Evolutionary conservation across 2,329 filamentous ascomycete genomes (phyloP), one percentile per base, ranked within the genome.

Genomic region (Colletotrichum agaves): DNA sequence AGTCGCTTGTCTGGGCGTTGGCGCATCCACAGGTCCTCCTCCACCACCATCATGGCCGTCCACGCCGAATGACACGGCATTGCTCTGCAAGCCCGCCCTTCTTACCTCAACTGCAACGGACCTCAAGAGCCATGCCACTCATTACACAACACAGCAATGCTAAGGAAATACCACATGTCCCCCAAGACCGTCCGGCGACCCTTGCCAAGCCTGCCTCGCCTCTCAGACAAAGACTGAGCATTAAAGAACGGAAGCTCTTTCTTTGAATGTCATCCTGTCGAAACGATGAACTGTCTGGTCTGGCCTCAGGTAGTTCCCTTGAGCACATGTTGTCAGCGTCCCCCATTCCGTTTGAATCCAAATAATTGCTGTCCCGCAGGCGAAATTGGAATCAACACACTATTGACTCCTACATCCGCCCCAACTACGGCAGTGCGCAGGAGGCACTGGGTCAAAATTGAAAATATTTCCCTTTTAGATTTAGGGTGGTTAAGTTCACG

Each of bases 401-500:
- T 53, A 53, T 53, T 53, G 50, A 39, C 50, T 37, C 33, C 49
- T 31, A 53, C 33, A 37, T 53, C 50, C 50, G 50, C 33, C 50
- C 50, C n/a, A n/a, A n/a, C n/a, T n/a, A n/a, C n/a, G n/a, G n/a
- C n/a, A n/a, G n/a, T n/a, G n/a, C n/a, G n/a, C n/a, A n/a, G n/a
- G n/a, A n/a, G n/a, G n/a, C n/a, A n/a, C n/a, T n/a, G n/a, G n/a
- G n/a, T n/a, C n/a, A n/a, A n/a, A n/a, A n/a, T n/a, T n/a, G n/a
- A n/a, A n/a, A n/a, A n/a, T n/a, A n/a, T n/a, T n/a, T n/a, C n/a
- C n/a, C n/a, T n/a, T n/a, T n/a, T n/a, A n/a, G n/a, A n/a, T n/a
- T n/a, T n/a, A n/a, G n/a, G n/a, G n/a, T n/a, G n/a, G n/a, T n/a
- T n/a, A n/a, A n/a, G n/a, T n/a, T n/a, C n/a, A n/a, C n/a, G n/a